phyloP scores from a whole-genome alignment of 805 yeast genomes.

The Barnettozyma wickerhamii region DNA sequence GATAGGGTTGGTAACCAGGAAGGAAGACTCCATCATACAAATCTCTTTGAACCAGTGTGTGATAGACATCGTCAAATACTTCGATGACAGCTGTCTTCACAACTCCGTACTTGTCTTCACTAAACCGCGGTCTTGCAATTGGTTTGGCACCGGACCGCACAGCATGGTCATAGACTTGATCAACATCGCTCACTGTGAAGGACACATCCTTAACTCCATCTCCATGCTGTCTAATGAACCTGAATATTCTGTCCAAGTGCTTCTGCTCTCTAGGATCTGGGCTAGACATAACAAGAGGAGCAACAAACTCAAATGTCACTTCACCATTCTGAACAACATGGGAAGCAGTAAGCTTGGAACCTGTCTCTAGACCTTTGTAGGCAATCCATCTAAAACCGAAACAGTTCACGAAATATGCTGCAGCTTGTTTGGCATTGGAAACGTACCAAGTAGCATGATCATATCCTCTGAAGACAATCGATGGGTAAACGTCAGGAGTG shows the following conservation, averaged over 20 bases:
- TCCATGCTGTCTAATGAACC: conserved; percentile 55
- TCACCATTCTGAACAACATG: conserved; percentile 59
- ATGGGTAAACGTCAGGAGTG: background rate
- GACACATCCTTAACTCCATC: conserved; percentile 80
- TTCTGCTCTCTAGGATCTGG: conserved; percentile 14
- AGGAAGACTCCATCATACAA: conserved; percentile 39
- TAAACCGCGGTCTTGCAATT: conserved; percentile 25
- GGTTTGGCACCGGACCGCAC: conserved; percentile 47
- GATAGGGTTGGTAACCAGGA: conserved; percentile 39
- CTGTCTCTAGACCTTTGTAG: conserved; percentile 64
- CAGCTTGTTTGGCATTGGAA: conserved; percentile 65
- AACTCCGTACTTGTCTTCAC: conserved; percentile 44
- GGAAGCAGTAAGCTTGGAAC: conserved; percentile 47
- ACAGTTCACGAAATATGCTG: conserved; percentile 46
- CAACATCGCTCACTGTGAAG: conserved; percentile 53
- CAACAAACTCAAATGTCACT: conserved; percentile 43
- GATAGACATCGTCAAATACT: conserved; percentile 60
- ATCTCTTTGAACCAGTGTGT: conserved; percentile 53
- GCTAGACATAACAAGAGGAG: conserved; percentile 31
- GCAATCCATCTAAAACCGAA: conserved; percentile 67
- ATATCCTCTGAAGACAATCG: conserved; percentile 36
- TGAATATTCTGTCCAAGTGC: conserved; percentile 35
- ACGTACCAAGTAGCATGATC: conserved; percentile 68
- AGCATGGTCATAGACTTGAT: conserved; percentile 41
- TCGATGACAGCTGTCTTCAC: conserved; percentile 49